A percentile compares a stretch with the other conserved stretches of the same genome.
Evolutionary conservation across 2,329 filamentous ascomycete species (phyloP).

Genomic region (Alternaria hordeiaustralica): DNA sequence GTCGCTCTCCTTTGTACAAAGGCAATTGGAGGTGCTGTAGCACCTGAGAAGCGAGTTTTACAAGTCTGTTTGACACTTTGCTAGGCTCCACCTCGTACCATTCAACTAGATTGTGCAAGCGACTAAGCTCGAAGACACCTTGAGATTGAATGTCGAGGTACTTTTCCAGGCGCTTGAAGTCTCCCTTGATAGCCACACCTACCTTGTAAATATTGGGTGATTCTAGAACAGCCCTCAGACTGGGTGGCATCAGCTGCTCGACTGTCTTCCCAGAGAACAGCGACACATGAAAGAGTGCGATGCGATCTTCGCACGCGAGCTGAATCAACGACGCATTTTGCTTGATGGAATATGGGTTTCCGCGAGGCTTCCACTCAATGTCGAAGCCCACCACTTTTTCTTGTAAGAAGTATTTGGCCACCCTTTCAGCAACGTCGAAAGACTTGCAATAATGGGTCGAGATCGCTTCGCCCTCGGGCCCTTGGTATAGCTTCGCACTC

Average conservation of each 20-base stretch:
- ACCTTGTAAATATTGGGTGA: conserved; percentile 72
- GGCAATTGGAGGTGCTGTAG: conserved; percentile 75
- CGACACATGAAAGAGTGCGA: conserved; percentile 83
- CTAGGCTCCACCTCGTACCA: conserved; percentile 61
- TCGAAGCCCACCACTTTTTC: conserved; percentile 84
- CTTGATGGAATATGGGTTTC: conserved; percentile 62
- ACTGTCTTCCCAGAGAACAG: conserved; percentile 43
- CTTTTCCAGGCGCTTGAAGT: conserved; percentile 67
- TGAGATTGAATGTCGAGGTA: conserved; percentile 66
- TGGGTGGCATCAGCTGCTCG: conserved; percentile 69
- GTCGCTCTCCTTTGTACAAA: conserved; percentile 73
- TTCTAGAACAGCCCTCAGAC: conserved; percentile 75
- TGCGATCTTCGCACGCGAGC: conserved; percentile 75
- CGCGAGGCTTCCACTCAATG: conserved; percentile 75
- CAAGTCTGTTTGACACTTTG: conserved; percentile 61
- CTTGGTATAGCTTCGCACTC: conserved; percentile 72
- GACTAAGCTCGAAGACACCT: conserved; percentile 81
- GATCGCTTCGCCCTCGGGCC: conserved; percentile 60
- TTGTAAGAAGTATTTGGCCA: conserved; percentile 70
- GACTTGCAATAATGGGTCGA: conserved; percentile 80
- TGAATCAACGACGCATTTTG: conserved; percentile 88
- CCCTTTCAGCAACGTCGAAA: conserved; percentile 69
- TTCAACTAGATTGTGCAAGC: conserved; percentile 77
- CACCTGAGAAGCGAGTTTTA: conserved; percentile 73
- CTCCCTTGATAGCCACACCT: conserved; percentile 75